A percentile compares a stretch with the other conserved stretches of the same genome.
These are phyloP conservation scores for Andrographis paniculata DNA, from an alignment of 305 asterid genomes.

Conservation along the genomic window DNA sequence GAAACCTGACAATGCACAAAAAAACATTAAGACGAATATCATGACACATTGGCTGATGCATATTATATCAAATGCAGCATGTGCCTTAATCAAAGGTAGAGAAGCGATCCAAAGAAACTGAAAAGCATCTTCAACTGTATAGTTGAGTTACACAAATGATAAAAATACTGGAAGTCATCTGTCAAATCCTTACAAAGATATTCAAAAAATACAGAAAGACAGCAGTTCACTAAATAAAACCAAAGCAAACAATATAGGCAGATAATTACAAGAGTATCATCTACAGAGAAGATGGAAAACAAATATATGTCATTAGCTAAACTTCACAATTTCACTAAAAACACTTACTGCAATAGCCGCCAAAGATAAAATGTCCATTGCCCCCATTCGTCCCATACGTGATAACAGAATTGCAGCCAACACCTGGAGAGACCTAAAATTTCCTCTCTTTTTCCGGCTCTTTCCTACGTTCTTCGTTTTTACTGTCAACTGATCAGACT, in stretches of 20 bases:
- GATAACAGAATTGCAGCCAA: constrained; percentile 85
- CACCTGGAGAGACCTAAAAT: constrained; percentile 82
- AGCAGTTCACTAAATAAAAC: constrained; percentile 1
- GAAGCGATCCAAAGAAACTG: too few relatives aligned
- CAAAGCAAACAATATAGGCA: background rate
- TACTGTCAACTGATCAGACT: constrained; percentile 33
- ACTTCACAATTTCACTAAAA: background rate
- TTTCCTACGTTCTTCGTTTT: constrained; percentile 48
- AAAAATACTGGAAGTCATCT: too few relatives aligned
- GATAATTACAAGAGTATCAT: constrained; percentile 11
- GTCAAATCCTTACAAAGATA: too few relatives aligned
- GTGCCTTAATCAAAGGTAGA: too few relatives aligned
- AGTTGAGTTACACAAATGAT: too few relatives aligned
- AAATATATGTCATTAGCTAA: background rate
- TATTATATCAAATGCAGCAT: too few relatives aligned
- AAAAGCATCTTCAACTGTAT: too few relatives aligned
- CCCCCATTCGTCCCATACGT: constrained; percentile 80
- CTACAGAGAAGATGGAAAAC: constrained; percentile 2
- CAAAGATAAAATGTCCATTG: constrained; percentile 64
- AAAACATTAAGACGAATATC: constrained; percentile 16
- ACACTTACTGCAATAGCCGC: constrained; percentile 76
- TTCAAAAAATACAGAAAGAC: constrained; percentile 4
- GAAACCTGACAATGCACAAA: constrained; percentile 50
- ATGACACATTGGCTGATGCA: constrained; percentile 12
- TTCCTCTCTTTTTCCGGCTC: constrained; percentile 78